Evolutionary conservation across 1,284 basidiomycete species (phyloP).

Genomic region (Ustilago bromivora): DNA sequence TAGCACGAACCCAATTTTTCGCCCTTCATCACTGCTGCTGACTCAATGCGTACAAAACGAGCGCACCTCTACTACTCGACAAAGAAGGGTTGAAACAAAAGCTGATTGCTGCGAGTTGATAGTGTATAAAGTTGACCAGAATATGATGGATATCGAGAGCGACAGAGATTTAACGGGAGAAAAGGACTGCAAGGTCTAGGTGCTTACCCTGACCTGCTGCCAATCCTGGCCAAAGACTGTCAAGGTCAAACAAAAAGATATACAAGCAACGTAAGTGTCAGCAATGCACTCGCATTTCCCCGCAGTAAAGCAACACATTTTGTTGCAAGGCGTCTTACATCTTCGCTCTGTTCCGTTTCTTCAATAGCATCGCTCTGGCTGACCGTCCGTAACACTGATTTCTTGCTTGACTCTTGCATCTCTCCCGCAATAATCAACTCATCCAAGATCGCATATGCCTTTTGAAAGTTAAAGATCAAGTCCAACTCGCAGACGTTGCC

Average conservation of each 20-base stretch:
- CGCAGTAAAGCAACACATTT: neutral
- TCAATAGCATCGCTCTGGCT: conserved; percentile 71
- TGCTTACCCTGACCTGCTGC: conserved; percentile 55
- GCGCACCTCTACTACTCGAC: neutral
- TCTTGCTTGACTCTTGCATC: conserved; percentile 98
- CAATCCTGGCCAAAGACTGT: conserved; percentile 62
- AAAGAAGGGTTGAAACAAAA: neutral
- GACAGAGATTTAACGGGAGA: neutral
- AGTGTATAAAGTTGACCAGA: conserved; percentile 18
- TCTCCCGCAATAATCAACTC: conserved; percentile 98
- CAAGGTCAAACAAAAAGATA: neutral
- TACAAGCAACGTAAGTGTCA: conserved; percentile 2
- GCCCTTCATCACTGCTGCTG: neutral
- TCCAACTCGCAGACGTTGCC: conserved; percentile 77
- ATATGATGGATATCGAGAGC: conserved; percentile 2
- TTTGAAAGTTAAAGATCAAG: conserved; percentile 70
- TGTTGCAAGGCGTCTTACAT: conserved; percentile 49
- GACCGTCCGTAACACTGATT: conserved; percentile 89
- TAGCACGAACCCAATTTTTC: neutral
- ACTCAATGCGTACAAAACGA: neutral
- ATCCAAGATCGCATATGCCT: conserved; percentile 75
- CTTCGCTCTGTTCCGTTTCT: conserved; percentile 70
- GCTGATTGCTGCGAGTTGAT: conserved; percentile 8
- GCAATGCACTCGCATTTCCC: neutral
- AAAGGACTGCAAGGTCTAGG: neutral